Evolutionary conservation across 2,329 filamentous ascomycete species (phyloP), one percentile per base, ranked within the genome.

Genomic region (Leptographium galeiforme): DNA sequence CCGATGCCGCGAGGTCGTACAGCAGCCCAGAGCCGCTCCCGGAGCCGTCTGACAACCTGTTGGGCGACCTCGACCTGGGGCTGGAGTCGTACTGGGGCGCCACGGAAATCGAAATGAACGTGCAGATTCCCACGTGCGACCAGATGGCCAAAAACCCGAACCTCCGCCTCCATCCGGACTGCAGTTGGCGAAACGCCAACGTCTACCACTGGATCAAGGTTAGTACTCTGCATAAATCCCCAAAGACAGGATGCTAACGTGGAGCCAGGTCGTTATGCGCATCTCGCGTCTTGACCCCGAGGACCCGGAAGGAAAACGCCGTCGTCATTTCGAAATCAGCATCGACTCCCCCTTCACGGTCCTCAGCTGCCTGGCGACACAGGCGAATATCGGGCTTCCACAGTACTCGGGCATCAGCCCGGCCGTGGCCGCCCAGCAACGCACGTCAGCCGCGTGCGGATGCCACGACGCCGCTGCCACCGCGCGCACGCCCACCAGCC

Each of bases 141-240:
- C 84, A 84, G 63, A 90, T 94, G 84, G 81, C 85, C 25, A 85
- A 84, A 61, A 84, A 90, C 62, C 77, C 76, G 64, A 67, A 67
- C 10, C 53, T 78, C 40, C 78, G 81, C 56, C 70, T 96, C 55
- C 85, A 95, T 65, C 91, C 91, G 52, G 89, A 95, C 64, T 95
- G 89, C 53, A 95, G 89, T 54, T 95, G 91, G 75, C 86, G 89
- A 63, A 94, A 94, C 58, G 91, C 95, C 51, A 88, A 93, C 62
- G 89, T 96, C 52, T 89, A 88, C 65, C 90, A 96, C 66, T 95
- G 89, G 89, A 95, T 96, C 67, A 95, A 95, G 79, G 88, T 89
- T 71, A 58, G 76, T 63, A 2, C 6, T 65, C 95, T 89, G 7
- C 32, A 34, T 34, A 16, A 25, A 33, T 8, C 25, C 16, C 12